These are phyloP conservation scores for Colletotrichum sp. DNA, from an alignment of 2,329 filamentous ascomycete species.

Conservation along the genomic window DNA sequence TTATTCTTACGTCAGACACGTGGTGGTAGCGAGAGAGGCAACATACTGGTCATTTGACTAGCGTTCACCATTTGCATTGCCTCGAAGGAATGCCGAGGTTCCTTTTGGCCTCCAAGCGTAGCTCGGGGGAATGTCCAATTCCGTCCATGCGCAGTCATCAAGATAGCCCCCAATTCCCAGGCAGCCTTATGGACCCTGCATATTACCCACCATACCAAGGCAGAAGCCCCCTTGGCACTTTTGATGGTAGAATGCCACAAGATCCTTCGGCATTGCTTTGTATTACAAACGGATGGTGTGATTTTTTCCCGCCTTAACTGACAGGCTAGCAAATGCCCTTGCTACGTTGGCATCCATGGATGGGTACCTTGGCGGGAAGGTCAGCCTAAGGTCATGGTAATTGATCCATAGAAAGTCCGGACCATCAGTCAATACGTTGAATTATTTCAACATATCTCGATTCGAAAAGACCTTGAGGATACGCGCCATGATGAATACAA, in stretches of 20 bases:
- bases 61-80: neutral
- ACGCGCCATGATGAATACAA: neutral
- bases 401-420: neutral
- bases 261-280: neutral
- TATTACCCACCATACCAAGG: neutral
- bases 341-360: neutral
- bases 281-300: neutral
- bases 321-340: neutral
- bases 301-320: neutral
- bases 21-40: neutral
- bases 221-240: neutral
- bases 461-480: neutral
- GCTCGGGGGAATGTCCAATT: neutral
- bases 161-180: neutral
- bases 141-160: neutral
- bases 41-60: neutral
- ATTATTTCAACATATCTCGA: fast-evolving
- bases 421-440: neutral
- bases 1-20: neutral
- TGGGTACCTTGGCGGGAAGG: neutral
- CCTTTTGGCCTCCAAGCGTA: neutral
- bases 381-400: fast-evolving
- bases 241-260: neutral
- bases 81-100: neutral
- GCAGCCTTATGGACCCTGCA: neutral